Conservation (phyloP, 306 rosid genomes). For the Prunus mume region DNA sequence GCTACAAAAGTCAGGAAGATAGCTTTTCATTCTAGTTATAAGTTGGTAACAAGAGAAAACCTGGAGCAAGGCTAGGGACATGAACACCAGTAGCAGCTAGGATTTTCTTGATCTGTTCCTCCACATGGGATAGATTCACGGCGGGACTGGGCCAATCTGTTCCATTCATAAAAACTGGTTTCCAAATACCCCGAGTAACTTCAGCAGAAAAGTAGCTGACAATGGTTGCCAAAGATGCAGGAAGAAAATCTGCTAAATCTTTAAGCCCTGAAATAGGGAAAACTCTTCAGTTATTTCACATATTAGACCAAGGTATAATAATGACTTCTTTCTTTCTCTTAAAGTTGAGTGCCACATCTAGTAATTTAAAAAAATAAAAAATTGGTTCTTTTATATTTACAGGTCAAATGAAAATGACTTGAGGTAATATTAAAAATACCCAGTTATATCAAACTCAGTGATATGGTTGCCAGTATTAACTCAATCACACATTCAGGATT, state of each 20-base stretch:
- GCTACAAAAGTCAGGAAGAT: background rate
- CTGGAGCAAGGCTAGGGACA: constrained; percentile 92
- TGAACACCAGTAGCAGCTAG: constrained; percentile 94
- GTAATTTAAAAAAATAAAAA: background rate
- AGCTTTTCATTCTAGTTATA: background rate
- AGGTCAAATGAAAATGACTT: background rate
- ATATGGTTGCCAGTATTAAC: background rate
- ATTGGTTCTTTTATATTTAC: background rate
- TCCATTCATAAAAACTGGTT: constrained; percentile 93
- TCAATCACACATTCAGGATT: background rate
- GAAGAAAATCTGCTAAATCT: constrained; percentile 96
- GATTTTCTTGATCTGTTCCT: constrained; percentile 87
- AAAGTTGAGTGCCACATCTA: background rate
- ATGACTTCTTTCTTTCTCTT: background rate
- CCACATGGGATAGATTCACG: constrained; percentile 78
- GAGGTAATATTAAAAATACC: too few relatives aligned
- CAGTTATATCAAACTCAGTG: too few relatives aligned
- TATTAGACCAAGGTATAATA: background rate
- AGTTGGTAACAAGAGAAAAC: constrained; percentile 34
- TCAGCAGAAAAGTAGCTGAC: constrained; percentile 96
- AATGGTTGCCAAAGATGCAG: constrained; percentile 92
- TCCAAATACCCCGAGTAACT: constrained; percentile 95
- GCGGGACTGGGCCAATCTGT: constrained; percentile 99
- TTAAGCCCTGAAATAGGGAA: constrained; percentile 70
- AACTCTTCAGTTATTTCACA: background rate